A percentile compares a stretch with the other conserved stretches of the same genome.
Evolutionary conservation across 1,284 basidiomycete species (phyloP).

Genomic region (Inonotus obliquus): DNA sequence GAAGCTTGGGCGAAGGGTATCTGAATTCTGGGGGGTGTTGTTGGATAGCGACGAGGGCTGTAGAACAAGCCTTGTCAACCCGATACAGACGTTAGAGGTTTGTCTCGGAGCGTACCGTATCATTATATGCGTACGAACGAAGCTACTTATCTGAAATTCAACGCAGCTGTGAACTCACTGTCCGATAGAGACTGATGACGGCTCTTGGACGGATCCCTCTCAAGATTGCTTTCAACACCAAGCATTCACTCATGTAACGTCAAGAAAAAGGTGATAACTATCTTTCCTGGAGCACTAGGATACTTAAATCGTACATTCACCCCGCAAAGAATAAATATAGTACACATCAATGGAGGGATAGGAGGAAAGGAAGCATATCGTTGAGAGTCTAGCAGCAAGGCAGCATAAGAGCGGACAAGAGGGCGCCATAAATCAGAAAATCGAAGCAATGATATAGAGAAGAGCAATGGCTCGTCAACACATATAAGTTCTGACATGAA

Average conservation of each 20-base stretch:
- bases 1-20: conserved; percentile 13
- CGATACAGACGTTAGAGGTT: no score
- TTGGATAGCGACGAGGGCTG: background rate
- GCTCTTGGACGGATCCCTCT: no score
- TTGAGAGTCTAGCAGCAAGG: background rate
- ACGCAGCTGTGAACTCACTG: no score
- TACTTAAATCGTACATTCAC: background rate
- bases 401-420: background rate
- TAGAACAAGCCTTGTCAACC: no score
- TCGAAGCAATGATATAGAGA: background rate
- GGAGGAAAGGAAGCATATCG: background rate
- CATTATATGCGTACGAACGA: no score
- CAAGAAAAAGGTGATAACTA: background rate
- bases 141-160: no score
- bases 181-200: no score
- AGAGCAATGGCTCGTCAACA: background rate
- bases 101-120: no score
- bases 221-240: background rate
- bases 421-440: background rate
- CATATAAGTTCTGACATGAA: background rate
- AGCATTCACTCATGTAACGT: background rate
- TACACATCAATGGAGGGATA: background rate
- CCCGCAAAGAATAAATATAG: background rate
- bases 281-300: background rate
- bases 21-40: background rate